Base-by-base conservation (phyloP, 2,329 filamentous ascomycete genomes). In the Knufia fluminis region DNA sequence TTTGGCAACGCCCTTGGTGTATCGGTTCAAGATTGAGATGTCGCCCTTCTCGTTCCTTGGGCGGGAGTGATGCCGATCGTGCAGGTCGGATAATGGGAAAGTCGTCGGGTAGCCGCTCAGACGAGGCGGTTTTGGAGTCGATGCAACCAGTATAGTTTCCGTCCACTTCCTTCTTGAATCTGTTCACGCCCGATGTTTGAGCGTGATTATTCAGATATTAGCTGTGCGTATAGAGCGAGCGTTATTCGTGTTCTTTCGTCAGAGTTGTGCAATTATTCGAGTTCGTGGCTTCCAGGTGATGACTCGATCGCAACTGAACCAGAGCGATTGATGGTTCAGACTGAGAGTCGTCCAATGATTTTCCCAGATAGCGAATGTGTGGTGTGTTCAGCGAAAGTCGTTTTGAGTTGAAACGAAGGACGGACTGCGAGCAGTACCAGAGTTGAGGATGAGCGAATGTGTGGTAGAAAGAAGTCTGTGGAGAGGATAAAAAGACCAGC, bases 391-490 rank as follows among this genome's bases (percentile, higher is more conserved):
- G 45, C 45, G 45, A 48, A 31, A 48, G 45, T 48, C 23, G 45
- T 39, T 48, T 20, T 17, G 28, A 53, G 49, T 24, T 38, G 48
- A 50, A 59, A 59, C 56, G 57, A 59, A 58, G 52, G 57, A 57
- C 54, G 55, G 54, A 49, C 57, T 59, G 57, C 56, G 54, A 58
- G 57, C 56, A 59, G 57, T 54, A 39, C 56, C 56, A 54, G 50
- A 55, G 46, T 49, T 53, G 46, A 52, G 41, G 38, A 42, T 51
- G 55, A 57, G 55, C 48, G 53, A 56, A 52, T 39, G 56, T 52
- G 48, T 38, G 46, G 50, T 47, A 53, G 48, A 47, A 43, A 44
- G 36, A 43, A 47, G 28, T 39, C 22, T 23, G 48, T 54, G 56
- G 52, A 51, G 56, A 56, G 55, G 31, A 28, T 39, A 40, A 16